Conservation (phyloP, 78 protist genomes). For the Cavenderia fasciculata region DNA sequence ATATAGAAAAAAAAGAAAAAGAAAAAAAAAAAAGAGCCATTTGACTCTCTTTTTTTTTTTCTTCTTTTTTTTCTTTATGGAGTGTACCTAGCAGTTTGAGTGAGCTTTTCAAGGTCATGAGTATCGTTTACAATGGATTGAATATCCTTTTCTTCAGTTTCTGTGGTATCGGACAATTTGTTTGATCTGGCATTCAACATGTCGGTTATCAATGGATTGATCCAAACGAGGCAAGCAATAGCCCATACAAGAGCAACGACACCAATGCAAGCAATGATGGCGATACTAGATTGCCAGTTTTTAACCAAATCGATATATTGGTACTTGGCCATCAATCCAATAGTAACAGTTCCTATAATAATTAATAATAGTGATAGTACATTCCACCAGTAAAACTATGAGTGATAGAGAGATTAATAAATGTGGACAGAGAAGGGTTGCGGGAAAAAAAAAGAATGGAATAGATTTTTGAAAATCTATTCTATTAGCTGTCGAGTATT, state of each 20-base stretch:
- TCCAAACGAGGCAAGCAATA: conserved; percentile 26
- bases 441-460: too few relatives aligned
- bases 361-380: background rate
- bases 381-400: conserved; percentile 65
- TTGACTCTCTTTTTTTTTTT: conserved; percentile 32
- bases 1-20: too few relatives aligned
- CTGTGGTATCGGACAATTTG: too few relatives aligned
- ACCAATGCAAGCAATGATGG: conserved; percentile 25
- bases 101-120: conserved; percentile 1
- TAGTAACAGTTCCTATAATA: conserved; percentile 3
- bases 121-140: too few relatives aligned
- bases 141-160: too few relatives aligned
- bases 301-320: background rate
- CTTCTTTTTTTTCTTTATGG: conserved; percentile 29
- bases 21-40: too few relatives aligned
- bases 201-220: conserved; percentile 22
- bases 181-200: too few relatives aligned
- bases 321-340: conserved; percentile 32
- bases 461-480: too few relatives aligned
- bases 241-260: conserved; percentile 24
- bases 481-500: too few relatives aligned
- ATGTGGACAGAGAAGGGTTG: too few relatives aligned
- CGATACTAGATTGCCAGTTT: conserved; percentile 28
- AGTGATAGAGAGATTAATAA: background rate
- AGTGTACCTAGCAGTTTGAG: background rate